Evolutionary conservation across 2,329 filamentous ascomycete species (phyloP), one percentile per base, ranked within the genome.

Genomic region (Amylocarpus encephaloides): DNA sequence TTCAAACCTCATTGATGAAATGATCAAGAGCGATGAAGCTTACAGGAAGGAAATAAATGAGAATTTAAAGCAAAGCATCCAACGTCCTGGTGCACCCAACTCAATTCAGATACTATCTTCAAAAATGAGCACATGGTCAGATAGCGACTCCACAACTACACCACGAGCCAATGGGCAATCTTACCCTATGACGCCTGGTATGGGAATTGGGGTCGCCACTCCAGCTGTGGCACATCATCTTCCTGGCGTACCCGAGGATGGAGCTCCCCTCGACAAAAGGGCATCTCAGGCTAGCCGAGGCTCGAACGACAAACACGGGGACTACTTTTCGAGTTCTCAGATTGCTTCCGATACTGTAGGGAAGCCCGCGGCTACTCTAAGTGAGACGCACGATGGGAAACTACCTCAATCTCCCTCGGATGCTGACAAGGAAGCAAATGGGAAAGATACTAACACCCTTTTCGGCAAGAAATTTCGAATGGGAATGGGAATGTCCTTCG

Each of bases 1-100:
- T 70, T 83, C 85, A 9, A 86, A 86, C 49, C 74, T 97, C 38
- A 86, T 98, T 48, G 87, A 95, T 53, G 91, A 96, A 66, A 88
- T 97, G 66, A 86, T 95, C 59, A 83, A 79, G 57, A 81, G 88
- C 46, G 93, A 98, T 63, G 82, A 87, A 62, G 72, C 70, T 0
- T 82, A 86, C 64, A 80, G 92, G n/a, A 74, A 80, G 40, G 77
- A 79, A 41, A 71, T 95, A 6, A 79, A 89, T 46, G 77, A 81
- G 32, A 74, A 70, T 13, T 73, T 79, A 4, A 80, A 83, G 54
- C 81, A 82, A 60, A 75, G 77, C 29, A 67, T 75, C n/a, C 75
- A 73, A 36, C 75, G 79, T 41, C 65, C 73, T 2, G 78, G 80
- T 58, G 76, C 81, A 1, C 82, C 86, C 0, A 72, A 71, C 1